Conservation (phyloP, 1,139 yeast genomes). For the Kodamaea plutei region DNA sequence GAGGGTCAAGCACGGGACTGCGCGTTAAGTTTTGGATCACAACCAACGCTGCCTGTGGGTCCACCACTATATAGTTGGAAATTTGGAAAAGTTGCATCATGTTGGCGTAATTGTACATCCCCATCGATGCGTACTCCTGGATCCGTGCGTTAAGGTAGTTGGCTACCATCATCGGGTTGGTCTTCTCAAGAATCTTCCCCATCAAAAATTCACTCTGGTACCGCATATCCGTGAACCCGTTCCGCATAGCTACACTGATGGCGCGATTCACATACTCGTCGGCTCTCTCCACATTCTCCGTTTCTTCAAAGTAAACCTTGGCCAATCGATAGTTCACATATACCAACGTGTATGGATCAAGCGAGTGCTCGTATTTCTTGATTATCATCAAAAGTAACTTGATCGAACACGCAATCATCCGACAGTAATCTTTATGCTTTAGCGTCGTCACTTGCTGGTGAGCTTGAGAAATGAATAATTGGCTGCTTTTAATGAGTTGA, state of each 20-base stretch:
- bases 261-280: conserved; percentile 38
- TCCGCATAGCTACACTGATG: conserved; percentile 30
- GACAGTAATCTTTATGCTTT: conserved; percentile 22
- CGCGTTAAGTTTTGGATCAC: conserved; percentile 20
- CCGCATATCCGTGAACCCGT: conserved; percentile 16
- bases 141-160: conserved; percentile 27
- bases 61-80: conserved; percentile 22
- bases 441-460: conserved; percentile 17
- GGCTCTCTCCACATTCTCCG: conserved; percentile 35
- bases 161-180: conserved; percentile 20
- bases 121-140: conserved; percentile 14
- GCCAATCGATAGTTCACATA: conserved; percentile 33
- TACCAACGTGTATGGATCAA: conserved; percentile 31
- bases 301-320: conserved; percentile 35
- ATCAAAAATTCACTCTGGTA: conserved; percentile 31
- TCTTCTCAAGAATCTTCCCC: conserved; percentile 28
- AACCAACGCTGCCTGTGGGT: conserved; percentile 22
- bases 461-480: conserved; percentile 24
- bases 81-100: conserved; percentile 28
- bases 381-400: conserved; percentile 32
- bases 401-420: conserved; percentile 36
- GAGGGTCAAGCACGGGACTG: conserved; percentile 13
- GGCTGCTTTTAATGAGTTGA: conserved; percentile 19
- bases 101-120: conserved; percentile 14
- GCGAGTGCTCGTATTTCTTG: conserved; percentile 20